Evolutionary conservation across 371 early-diverging fungal species (phyloP), one percentile per base, ranked within the genome.

Genomic region (Zopfochytrium polystomum): DNA sequence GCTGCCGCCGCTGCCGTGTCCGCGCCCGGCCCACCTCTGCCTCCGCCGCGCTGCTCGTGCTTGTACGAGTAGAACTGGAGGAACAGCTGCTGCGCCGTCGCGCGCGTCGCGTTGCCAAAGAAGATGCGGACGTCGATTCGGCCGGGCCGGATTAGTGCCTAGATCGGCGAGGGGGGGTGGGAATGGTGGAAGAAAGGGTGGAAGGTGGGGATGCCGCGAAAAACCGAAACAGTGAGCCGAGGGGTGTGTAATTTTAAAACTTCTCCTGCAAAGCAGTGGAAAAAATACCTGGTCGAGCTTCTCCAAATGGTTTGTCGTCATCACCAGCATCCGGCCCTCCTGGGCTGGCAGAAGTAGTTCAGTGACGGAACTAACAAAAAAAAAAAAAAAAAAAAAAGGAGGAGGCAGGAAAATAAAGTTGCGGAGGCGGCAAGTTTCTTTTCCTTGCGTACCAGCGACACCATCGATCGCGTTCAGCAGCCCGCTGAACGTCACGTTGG

Each of bases 231-330:
- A n/a, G n/a, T n/a, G n/a, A n/a, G n/a, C n/a, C n/a, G n/a, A n/a
- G n/a, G n/a, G n/a, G n/a, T n/a, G n/a, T n/a, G n/a, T n/a, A n/a
- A n/a, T n/a, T n/a, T n/a, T n/a, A n/a, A n/a, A n/a, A n/a, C n/a
- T n/a, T n/a, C n/a, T n/a, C n/a, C n/a, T n/a, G n/a, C n/a, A n/a
- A n/a, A n/a, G n/a, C n/a, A n/a, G n/a, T n/a, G n/a, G 47, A n/a
- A 51, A 20, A 27, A 51, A 35, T 31, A 92, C 64, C 52, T 93
- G 90, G 73, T 99, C 99, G 43, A 99, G 83, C 2, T 82, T 81
- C 29, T 96, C 96, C 27, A 96, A 83, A 68, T 96, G 96, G 73
- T 99, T 99, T 9, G 99, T 99, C 11, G 99, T 99, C 93, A 99
- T 96, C 68, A 98, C 92, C 27, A 97, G 88, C 47, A 98, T 88